Percentiles rank a stretch among this genome's conserved stretches.
Conservation (phyloP, 2,329 filamentous ascomycete species). For the Coniochaeta sp. region DNA sequence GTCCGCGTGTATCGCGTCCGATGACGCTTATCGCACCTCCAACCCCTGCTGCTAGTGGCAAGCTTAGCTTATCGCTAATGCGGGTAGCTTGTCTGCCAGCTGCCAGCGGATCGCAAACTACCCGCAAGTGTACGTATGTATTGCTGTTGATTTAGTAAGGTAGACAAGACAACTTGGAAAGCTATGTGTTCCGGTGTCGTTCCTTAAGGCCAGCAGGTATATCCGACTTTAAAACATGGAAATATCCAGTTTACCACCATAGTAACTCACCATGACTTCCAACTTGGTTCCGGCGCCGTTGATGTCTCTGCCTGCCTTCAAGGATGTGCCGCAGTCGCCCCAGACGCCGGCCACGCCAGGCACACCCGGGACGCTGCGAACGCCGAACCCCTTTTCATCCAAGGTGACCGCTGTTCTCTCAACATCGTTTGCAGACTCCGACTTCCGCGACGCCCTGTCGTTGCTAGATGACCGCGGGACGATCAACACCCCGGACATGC, state of each 20-base stretch:
- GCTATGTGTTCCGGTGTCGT: not conserved
- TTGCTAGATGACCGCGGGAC: conserved; percentile 68
- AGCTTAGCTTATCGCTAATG: not conserved
- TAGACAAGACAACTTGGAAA: not conserved
- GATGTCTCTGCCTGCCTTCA: not conserved
- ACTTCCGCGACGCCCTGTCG: conserved; percentile 78
- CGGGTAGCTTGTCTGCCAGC: not conserved
- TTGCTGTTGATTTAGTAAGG: too few species aligned
- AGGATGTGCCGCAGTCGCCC: conserved; percentile 20
- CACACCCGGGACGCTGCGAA: conserved; percentile 26
- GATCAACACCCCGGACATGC: conserved; percentile 68
- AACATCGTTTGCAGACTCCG: conserved; percentile 84
- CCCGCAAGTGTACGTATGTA: not conserved
- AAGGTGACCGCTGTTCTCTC: conserved; percentile 83
- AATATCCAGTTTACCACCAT: not conserved
- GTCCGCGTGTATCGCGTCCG: not conserved
- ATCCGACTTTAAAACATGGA: not conserved
- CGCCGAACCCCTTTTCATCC: conserved; percentile 63
- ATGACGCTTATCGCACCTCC: not conserved
- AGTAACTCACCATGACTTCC: not conserved
- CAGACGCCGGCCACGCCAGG: conserved; percentile 20
- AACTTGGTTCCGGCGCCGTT: not conserved
- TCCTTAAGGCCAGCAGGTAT: not conserved
- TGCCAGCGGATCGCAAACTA: not conserved
- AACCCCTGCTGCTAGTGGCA: not conserved